A percentile compares a stretch with the other conserved stretches of the same genome.
phyloP scores from a whole-genome alignment of 2,329 filamentous ascomycete genomes.

The Diaporthe caulivora region DNA sequence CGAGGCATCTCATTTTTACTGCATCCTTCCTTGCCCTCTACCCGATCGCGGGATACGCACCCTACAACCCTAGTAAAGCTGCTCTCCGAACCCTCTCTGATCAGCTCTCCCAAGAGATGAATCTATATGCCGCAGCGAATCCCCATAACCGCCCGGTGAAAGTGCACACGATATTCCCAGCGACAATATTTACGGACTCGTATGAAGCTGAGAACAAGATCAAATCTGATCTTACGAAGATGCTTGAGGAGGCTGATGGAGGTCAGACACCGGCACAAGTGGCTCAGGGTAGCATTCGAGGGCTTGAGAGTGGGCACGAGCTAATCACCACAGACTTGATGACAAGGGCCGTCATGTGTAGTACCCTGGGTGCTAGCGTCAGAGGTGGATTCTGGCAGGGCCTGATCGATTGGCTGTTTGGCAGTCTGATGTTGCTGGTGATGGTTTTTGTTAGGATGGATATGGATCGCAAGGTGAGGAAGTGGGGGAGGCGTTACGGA shows the following conservation, averaged over 20 bases:
- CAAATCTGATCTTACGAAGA: slow-evolving; percentile 54
- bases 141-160: slow-evolving; percentile 54
- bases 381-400: neutral
- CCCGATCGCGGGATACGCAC: slow-evolving; percentile 72
- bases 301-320: slow-evolving; percentile 73
- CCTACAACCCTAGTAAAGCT: slow-evolving; percentile 76
- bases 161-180: slow-evolving; percentile 75
- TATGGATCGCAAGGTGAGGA: neutral
- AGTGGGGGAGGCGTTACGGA: neutral
- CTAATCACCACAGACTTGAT: slow-evolving; percentile 72
- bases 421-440: neutral
- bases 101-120: slow-evolving; percentile 70
- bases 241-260: slow-evolving; percentile 52
- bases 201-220: slow-evolving; percentile 54
- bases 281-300: slow-evolving; percentile 67
- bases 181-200: slow-evolving; percentile 72
- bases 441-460: neutral
- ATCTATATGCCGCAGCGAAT: slow-evolving; percentile 50
- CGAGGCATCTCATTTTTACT: slow-evolving; percentile 77
- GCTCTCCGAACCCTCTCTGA: slow-evolving; percentile 76
- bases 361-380: slow-evolving; percentile 48
- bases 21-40: slow-evolving; percentile 72
- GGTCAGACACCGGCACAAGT: slow-evolving; percentile 67
- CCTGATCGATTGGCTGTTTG: neutral
- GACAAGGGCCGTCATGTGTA: slow-evolving; percentile 68